phyloP scores from a whole-genome alignment of 768 basidiomycete genomes.

The Kwoniella sp. region DNA sequence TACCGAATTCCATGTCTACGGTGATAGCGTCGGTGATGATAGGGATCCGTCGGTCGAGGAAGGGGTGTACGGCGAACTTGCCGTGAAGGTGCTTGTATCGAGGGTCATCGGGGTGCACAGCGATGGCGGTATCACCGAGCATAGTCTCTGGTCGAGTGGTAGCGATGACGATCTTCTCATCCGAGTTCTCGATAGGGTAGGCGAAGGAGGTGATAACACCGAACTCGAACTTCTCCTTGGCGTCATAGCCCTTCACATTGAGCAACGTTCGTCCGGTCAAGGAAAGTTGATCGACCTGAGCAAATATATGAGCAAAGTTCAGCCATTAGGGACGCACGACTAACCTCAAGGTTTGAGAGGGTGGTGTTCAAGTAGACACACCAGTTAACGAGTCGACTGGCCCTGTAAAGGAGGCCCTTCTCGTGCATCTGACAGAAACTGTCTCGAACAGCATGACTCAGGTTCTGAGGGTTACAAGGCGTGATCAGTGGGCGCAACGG shows the following conservation, averaged over 20 bases:
- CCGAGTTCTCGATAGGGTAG: constrained; percentile 80
- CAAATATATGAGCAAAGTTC: neutral
- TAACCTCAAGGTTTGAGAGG: constrained; percentile 90
- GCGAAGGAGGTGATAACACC: constrained; percentile 96
- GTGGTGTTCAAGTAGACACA: constrained; percentile 94
- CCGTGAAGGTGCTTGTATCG: constrained; percentile 95
- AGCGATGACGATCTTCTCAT: constrained; percentile 86
- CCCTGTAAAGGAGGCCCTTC: constrained; percentile 86
- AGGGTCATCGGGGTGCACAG: constrained; percentile 87
- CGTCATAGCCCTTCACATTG: constrained; percentile 87
- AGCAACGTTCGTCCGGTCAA: constrained; percentile 78
- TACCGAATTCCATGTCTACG: constrained; percentile 93
- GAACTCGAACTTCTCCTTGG: constrained; percentile 94
- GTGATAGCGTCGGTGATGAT: constrained; percentile 78
- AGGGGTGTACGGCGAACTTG: constrained; percentile 84
- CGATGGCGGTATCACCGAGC: constrained; percentile 95
- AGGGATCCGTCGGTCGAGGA: constrained; percentile 76
- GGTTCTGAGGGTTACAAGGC: constrained; percentile 56
- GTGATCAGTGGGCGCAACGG: too few species aligned
- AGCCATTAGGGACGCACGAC: constrained; percentile 9
- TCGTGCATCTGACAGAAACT: constrained; percentile 88
- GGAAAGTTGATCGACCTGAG: constrained; percentile 84
- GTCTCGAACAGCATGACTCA: constrained; percentile 83
- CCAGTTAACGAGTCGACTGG: constrained; percentile 97
- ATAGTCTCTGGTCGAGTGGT: constrained; percentile 98